Conservation (phyloP, 495 filamentous ascomycete genomes). For the Gamarada debralockiae region DNA sequence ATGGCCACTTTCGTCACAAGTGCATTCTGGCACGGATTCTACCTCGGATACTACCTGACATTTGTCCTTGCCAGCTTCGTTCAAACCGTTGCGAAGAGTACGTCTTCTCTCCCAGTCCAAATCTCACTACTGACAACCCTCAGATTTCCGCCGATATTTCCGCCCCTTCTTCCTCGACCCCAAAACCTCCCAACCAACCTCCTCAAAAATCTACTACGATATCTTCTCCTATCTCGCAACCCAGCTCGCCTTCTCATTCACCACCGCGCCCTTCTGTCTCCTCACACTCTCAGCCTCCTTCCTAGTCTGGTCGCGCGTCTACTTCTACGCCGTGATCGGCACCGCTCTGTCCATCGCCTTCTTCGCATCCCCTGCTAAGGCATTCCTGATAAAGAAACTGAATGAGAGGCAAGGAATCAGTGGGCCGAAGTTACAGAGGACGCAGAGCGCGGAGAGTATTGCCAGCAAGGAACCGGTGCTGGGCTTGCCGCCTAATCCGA, state of each 20-base stretch:
- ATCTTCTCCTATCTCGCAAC: conserved; percentile 73
- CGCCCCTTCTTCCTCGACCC: conserved; percentile 91
- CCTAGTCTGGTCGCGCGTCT: conserved; percentile 75
- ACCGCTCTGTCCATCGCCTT: conserved; percentile 62
- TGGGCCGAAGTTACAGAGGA: conserved; percentile 11
- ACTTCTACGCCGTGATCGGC: conserved; percentile 78
- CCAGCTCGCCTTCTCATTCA: conserved; percentile 79
- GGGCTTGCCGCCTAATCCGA: conserved; percentile 75
- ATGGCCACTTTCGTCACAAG: conserved; percentile 91
- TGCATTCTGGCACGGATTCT: conserved; percentile 98
- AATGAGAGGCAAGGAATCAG: conserved; percentile 49
- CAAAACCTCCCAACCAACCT: conserved; percentile 54
- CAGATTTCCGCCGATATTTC: conserved; percentile 83
- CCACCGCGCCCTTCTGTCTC: conserved; percentile 77
- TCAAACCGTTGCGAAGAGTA: conserved; percentile 92
- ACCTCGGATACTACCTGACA: conserved; percentile 90
- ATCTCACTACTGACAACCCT: conserved; percentile 8
- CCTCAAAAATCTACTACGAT: conserved; percentile 84
- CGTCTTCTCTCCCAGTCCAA: not conserved
- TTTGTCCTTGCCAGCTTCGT: conserved; percentile 87
- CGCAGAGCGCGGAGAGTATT: conserved; percentile 19
- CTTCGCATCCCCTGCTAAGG: conserved; percentile 76
- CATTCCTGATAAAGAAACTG: conserved; percentile 50
- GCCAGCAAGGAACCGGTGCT: conserved; percentile 45
- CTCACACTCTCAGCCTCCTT: conserved; percentile 57